phyloP scores from a whole-genome alignment of 2,329 filamentous ascomycete genomes.

The Atkinsonella hypoxylon region DNA sequence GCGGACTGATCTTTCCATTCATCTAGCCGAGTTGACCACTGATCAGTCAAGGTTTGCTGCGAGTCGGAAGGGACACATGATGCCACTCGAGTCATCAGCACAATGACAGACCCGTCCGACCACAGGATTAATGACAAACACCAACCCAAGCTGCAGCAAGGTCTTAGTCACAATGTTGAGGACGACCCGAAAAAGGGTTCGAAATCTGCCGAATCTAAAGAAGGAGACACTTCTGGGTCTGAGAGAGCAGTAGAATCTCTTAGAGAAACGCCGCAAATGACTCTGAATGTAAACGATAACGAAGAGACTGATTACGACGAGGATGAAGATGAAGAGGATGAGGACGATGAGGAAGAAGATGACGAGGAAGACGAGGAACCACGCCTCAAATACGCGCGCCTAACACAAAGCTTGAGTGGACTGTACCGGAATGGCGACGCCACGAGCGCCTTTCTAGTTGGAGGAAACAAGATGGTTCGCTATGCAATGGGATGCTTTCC shows the following conservation, averaged over 20 bases:
- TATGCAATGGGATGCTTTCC: neutral
- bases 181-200: neutral
- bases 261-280: neutral
- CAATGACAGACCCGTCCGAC: slow-evolving; percentile 8
- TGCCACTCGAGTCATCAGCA: slow-evolving; percentile 2
- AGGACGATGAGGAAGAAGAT: slow-evolving; percentile 56
- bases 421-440: slow-evolving; percentile 93
- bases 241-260: neutral
- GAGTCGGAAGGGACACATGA: slow-evolving; percentile 1
- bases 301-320: slow-evolving; percentile 14
- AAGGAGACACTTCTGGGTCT: neutral
- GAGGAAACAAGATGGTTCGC: slow-evolving; percentile 89
- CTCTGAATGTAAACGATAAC: slow-evolving; percentile 5
- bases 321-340: slow-evolving; percentile 36
- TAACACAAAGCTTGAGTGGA: slow-evolving; percentile 67
- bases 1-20: neutral
- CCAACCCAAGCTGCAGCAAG: neutral
- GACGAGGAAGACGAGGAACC: slow-evolving; percentile 91
- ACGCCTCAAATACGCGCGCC: slow-evolving; percentile 78
- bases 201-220: neutral
- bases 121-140: slow-evolving; percentile 1
- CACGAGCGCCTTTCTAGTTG: slow-evolving; percentile 80
- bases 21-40: neutral
- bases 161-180: neutral
- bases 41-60: neutral